These are phyloP conservation scores for Monosporascus cannonballus DNA, from an alignment of 2,329 filamentous ascomycete species.

Conservation along the genomic window DNA sequence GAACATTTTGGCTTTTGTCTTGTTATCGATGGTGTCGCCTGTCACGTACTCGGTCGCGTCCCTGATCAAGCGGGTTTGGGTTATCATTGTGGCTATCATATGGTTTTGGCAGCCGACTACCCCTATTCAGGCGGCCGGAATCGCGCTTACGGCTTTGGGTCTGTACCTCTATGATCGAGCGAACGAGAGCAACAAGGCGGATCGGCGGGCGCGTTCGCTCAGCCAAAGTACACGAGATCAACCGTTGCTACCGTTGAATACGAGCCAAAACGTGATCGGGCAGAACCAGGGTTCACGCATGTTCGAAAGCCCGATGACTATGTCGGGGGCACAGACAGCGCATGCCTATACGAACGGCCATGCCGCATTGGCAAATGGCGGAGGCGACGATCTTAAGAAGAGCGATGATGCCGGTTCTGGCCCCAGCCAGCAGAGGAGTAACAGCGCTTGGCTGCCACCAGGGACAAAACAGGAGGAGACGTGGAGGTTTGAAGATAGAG, in stretches of 20 bases:
- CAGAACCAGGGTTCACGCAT: slow-evolving; percentile 24
- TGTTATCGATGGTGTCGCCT: slow-evolving; percentile 88
- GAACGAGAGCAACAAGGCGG: slow-evolving; percentile 79
- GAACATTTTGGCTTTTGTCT: slow-evolving; percentile 88
- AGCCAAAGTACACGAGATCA: slow-evolving; percentile 37
- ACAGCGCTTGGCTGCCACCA: slow-evolving; percentile 60
- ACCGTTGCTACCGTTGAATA: slow-evolving; percentile 61
- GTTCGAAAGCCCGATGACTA: slow-evolving; percentile 32
- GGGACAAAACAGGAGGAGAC: slow-evolving; percentile 84
- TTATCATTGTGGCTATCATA: slow-evolving; percentile 88
- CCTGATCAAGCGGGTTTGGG: slow-evolving; percentile 94
- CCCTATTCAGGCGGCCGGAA: slow-evolving; percentile 73
- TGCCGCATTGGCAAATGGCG: slow-evolving; percentile 26
- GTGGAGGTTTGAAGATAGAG: slow-evolving; percentile 53
- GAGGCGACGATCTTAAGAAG: slow-evolving; percentile 48
- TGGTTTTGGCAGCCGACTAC: slow-evolving; percentile 95
- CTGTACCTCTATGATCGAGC: slow-evolving; percentile 95
- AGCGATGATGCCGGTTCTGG: slow-evolving; percentile 39
- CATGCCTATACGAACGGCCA: slow-evolving; percentile 43
- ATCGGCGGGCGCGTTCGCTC: slow-evolving; percentile 70
- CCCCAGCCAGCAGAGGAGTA: slow-evolving; percentile 34
- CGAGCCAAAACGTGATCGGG: slow-evolving; percentile 33
- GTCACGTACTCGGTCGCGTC: slow-evolving; percentile 97
- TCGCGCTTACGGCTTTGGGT: slow-evolving; percentile 82
- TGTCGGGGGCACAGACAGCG: slow-evolving; percentile 21